Conservation (phyloP, 2,329 filamentous ascomycete species). For the Cercospora sojina region DNA sequence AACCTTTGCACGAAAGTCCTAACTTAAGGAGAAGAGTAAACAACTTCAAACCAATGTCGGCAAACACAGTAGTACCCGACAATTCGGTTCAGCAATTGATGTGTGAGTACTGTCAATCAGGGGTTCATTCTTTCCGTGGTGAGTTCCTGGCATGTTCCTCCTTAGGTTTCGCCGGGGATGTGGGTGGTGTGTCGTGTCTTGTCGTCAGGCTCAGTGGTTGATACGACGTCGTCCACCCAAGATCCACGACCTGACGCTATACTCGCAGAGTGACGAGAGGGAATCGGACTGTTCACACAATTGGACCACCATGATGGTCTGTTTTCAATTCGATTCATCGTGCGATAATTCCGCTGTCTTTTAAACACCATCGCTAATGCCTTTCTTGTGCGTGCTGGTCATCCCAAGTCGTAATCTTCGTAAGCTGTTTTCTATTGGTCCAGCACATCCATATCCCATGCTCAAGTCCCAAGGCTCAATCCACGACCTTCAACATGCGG, state of each 20-base stretch:
- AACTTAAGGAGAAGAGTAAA: too few relatives aligned
- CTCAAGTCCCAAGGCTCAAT: slow-evolving; percentile 41
- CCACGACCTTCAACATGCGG: slow-evolving; percentile 56
- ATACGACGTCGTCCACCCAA: too few relatives aligned
- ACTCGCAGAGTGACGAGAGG: not conserved
- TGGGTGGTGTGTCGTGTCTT: too few relatives aligned
- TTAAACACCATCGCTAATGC: not conserved
- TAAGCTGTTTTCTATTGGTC: not conserved
- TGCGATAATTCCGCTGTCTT: not conserved
- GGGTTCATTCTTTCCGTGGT: too few relatives aligned
- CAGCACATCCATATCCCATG: not conserved
- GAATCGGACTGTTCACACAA: not conserved
- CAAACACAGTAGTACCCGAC: too few relatives aligned
- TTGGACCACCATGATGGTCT: not conserved
- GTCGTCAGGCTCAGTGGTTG: not conserved
- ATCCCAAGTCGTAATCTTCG: not conserved
- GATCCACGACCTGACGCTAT: not conserved
- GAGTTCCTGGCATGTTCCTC: too few relatives aligned
- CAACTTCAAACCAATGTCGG: too few relatives aligned
- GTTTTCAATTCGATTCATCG: not conserved
- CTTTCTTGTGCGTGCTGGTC: not conserved
- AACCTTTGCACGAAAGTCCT: too few relatives aligned
- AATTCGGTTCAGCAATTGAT: too few relatives aligned
- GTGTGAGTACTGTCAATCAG: too few relatives aligned
- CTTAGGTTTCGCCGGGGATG: too few relatives aligned